A percentile compares a stretch with the other conserved stretches of the same genome.
Evolutionary conservation across 371 early-diverging fungal species (phyloP).

Genomic region (Ecytonucleospora hepatopenaei): DNA sequence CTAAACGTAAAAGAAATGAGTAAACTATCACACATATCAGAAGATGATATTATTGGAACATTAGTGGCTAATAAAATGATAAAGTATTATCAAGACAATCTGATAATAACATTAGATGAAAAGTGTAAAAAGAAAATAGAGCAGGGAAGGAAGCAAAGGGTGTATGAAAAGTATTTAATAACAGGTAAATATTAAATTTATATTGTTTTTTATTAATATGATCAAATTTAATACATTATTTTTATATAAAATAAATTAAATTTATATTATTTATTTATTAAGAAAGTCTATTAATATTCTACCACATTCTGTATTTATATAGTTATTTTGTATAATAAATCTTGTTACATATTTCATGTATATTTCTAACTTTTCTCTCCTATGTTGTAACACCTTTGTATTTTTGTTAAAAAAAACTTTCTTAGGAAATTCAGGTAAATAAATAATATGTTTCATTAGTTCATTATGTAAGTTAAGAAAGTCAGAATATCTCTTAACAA

Average conservation of each 20-base stretch:
- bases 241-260: background rate
- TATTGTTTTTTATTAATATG: too few relatives aligned
- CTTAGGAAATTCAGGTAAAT: background rate
- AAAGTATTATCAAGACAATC: conserved; percentile 76
- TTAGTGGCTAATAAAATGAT: conserved; percentile 74
- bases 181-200: conserved; percentile 1
- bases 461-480: background rate
- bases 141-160: conserved; percentile 24
- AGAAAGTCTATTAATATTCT: background rate
- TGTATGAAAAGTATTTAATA: conserved; percentile 17
- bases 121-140: conserved; percentile 60
- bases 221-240: too few relatives aligned
- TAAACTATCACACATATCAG: conserved; percentile 69
- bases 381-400: background rate
- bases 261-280: background rate
- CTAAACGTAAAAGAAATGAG: conserved; percentile 68
- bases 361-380: background rate
- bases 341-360: background rate
- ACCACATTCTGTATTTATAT: background rate
- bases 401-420: background rate
- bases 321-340: background rate
- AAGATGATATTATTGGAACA: conserved; percentile 82
- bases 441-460: background rate
- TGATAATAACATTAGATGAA: conserved; percentile 73
- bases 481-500: conserved; percentile 1